Base-by-base conservation (phyloP, 1,284 basidiomycete genomes). In the Pseudozyma sp. region DNA sequence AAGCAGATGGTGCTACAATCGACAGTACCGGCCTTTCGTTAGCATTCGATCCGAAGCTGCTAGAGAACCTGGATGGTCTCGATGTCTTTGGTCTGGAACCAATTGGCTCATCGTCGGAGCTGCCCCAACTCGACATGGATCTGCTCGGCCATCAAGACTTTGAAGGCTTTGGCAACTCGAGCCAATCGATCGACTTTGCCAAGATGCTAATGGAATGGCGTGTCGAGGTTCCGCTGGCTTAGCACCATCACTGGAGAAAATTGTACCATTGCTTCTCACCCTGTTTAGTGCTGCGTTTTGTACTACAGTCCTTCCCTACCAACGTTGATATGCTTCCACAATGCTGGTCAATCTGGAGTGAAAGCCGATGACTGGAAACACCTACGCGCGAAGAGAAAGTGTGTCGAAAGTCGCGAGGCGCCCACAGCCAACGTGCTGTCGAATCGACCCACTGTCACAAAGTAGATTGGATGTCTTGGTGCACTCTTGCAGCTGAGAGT, bases 201-300 rank as follows among this genome's bases (percentile, higher is more conserved):
- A 73, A 65, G 55, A 68, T 73, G 65, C 65, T 73, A 42, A 60
- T 53, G 45, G 65, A 73, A 9, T 73, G 70, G 70, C 54, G 63
- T n/a, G 54, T 58, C 29, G 70, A 73, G 3, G 44, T 73, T 14
- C 70, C 70, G 33, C 35, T 72, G 14, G 31, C 16, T 16, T 65
- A 37, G 17, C 49, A n/a, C 17, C 1, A 1, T 4, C 24, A 24
- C 24, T 24, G 24, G 24, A 24, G 24, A 4, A 4, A 24, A 24
- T 24, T 24, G 24, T 24, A 24, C 24, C 24, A 24, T 24, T 24
- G 4, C 24, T 24, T 24, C 24, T 24, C 24, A 24, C 24, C 24
- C 24, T 24, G 24, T 24, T 24, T 24, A 4, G 24, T 24, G 24
- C 24, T 24, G 24, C 4, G 24, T 24, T 24, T 24, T 24, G 24